phyloP scores from a whole-genome alignment of 1,284 basidiomycete species.

The Cryptococcus sp. region DNA sequence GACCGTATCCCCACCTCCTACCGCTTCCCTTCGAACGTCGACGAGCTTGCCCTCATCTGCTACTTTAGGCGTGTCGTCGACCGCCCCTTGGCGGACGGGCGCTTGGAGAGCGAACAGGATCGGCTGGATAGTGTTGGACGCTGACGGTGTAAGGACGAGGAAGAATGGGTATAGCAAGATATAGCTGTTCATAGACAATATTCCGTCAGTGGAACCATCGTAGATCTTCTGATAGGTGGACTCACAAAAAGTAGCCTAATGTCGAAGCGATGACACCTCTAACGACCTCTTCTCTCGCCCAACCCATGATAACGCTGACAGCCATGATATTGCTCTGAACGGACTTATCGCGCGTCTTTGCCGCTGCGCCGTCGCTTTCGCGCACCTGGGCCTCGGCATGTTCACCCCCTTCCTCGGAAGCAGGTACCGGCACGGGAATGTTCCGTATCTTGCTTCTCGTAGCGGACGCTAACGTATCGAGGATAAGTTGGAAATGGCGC shows the following conservation, averaged over 20 bases:
- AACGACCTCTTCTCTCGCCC: slow-evolving; percentile 47
- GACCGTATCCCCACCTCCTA: slow-evolving; percentile 47
- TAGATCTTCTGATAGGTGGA: slow-evolving; percentile 4
- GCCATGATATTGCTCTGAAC: slow-evolving; percentile 49
- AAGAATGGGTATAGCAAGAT: slow-evolving; percentile 44
- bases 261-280: slow-evolving; percentile 24
- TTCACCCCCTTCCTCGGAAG: not conserved
- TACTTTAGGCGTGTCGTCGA: slow-evolving; percentile 19
- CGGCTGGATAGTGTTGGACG: slow-evolving; percentile 38
- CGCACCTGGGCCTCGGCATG: slow-evolving; percentile 5
- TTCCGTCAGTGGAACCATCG: too few species aligned
- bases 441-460: slow-evolving; percentile 12
- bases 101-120: slow-evolving; percentile 49
- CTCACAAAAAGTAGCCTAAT: slow-evolving; percentile 36
- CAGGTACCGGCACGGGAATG: slow-evolving; percentile 3
- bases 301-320: slow-evolving; percentile 48
- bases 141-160: slow-evolving; percentile 45
- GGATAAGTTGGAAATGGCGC: slow-evolving; percentile 43
- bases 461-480: slow-evolving; percentile 47
- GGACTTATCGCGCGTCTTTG: slow-evolving; percentile 35
- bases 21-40: slow-evolving; percentile 29
- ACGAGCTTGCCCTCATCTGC: slow-evolving; percentile 20
- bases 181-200: slow-evolving; percentile 26
- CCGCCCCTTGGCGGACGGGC: slow-evolving; percentile 39
- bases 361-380: slow-evolving; percentile 4